Conservation (phyloP, 2,329 filamentous ascomycete genomes). For the Lomentospora prolificans region DNA sequence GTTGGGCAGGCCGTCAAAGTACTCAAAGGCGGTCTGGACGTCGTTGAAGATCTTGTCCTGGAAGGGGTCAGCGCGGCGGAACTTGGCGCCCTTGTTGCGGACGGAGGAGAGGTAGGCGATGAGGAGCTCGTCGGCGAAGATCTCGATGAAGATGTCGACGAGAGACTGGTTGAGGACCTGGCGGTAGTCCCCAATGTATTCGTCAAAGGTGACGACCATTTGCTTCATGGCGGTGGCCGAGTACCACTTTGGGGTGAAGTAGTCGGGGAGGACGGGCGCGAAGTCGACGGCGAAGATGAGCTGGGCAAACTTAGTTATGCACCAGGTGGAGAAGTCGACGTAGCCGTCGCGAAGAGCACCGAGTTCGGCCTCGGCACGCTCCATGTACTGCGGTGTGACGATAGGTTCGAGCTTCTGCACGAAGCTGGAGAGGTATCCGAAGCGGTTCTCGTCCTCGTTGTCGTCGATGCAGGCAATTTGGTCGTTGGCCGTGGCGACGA, state of each 20-base stretch:
- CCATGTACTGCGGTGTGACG: conserved; percentile 71
- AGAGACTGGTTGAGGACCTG: conserved; percentile 77
- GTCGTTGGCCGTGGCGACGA: conserved; percentile 93
- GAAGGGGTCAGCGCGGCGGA: conserved; percentile 78
- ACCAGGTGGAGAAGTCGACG: conserved; percentile 89
- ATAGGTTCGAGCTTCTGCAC: conserved; percentile 71
- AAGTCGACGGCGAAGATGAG: conserved; percentile 91
- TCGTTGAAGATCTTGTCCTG: conserved; percentile 92
- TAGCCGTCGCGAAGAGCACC: conserved; percentile 77
- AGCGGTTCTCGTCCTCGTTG: conserved; percentile 60
- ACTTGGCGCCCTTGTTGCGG: conserved; percentile 82
- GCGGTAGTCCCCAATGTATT: conserved; percentile 85
- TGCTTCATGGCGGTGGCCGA: conserved; percentile 76
- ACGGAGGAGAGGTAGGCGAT: conserved; percentile 75
- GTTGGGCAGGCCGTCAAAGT: conserved; percentile 66
- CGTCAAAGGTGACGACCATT: conserved; percentile 89
- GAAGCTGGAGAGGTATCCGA: conserved; percentile 81
- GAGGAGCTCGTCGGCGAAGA: conserved; percentile 84
- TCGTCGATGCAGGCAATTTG: conserved; percentile 98
- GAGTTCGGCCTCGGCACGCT: conserved; percentile 63
- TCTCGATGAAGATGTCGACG: conserved; percentile 85
- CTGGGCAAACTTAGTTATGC: conserved; percentile 75
- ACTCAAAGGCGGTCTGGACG: conserved; percentile 79
- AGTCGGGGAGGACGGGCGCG: conserved; percentile 67
- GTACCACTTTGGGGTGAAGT: conserved; percentile 92